A percentile compares a stretch with the other conserved stretches of the same genome.
These are phyloP conservation scores for Diutina ranongensis DNA, from an alignment of 1,139 yeast species.

Conservation along the genomic window DNA sequence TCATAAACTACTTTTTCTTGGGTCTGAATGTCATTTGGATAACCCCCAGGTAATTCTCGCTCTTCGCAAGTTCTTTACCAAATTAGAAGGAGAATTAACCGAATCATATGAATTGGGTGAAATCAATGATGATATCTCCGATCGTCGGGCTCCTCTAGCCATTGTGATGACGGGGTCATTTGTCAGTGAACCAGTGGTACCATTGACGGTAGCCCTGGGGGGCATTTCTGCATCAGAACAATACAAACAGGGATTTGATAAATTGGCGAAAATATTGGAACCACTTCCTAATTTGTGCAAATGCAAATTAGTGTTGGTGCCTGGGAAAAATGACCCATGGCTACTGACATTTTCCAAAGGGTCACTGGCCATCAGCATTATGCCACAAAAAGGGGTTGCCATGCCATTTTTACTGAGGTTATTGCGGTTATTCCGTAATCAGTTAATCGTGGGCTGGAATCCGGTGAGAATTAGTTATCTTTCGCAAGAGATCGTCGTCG, in stretches of 20 bases:
- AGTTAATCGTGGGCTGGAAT: conserved; percentile 48
- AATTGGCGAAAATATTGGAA: conserved; percentile 45
- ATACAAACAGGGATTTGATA: conserved; percentile 68
- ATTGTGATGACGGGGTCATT: conserved; percentile 47
- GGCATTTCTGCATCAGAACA: conserved; percentile 29
- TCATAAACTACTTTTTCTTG: conserved; percentile 58
- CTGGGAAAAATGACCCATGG: conserved; percentile 95
- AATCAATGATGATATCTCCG: conserved; percentile 5
- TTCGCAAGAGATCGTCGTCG: conserved; percentile 70
- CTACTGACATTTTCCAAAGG: conserved; percentile 62
- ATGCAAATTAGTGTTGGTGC: conserved; percentile 55
- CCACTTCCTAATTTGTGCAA: conserved; percentile 20
- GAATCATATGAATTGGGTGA: conserved; percentile 21
- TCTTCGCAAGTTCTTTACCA: conserved; percentile 10
- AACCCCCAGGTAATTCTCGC: conserved; percentile 12
- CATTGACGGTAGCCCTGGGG: conserved; percentile 27
- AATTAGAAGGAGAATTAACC: conserved; percentile 10
- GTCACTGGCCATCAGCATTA: conserved; percentile 39
- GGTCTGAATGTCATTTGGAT: conserved; percentile 64
- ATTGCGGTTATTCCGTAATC: conserved; percentile 48
- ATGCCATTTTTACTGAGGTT: conserved; percentile 56
- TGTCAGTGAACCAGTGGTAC: conserved; percentile 42
- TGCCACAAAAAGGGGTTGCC: conserved; percentile 71
- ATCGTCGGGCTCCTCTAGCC: conserved; percentile 33
- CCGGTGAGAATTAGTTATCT: conserved; percentile 71